These are phyloP conservation scores for Coemansia sp. DNA, from an alignment of 192 early-diverging fungal genomes.

Conservation along the genomic window DNA sequence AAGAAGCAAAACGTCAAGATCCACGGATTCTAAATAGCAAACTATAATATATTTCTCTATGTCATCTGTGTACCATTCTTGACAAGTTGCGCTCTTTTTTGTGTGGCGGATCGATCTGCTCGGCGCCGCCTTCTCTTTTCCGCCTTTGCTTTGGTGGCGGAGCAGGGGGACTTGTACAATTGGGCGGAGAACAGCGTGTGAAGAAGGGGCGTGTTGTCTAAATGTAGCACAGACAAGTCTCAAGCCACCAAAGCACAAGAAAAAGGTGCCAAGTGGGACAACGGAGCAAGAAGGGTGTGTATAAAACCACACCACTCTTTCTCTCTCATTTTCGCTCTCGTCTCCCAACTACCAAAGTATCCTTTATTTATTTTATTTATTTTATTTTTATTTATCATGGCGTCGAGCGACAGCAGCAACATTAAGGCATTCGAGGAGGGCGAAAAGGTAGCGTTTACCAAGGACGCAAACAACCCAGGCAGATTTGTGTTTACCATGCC, in stretches of 20 bases:
- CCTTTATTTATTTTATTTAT: not conserved
- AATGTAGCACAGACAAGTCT: no score
- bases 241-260: no score
- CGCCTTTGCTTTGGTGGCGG: no score
- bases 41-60: not conserved
- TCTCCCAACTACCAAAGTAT: conserved; percentile 67
- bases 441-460: conserved; percentile 23
- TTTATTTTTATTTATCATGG: conserved; percentile 7
- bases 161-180: no score
- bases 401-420: conserved; percentile 22
- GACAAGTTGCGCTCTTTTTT: not conserved
- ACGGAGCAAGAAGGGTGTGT: no score
- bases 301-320: no score
- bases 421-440: conserved; percentile 33
- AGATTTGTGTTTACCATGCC: conserved; percentile 54
- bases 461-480: conserved; percentile 49
- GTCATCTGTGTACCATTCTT: not conserved
- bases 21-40: conserved; percentile 86
- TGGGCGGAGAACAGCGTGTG: no score
- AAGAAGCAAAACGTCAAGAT: conserved; percentile 89
- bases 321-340: conserved; percentile 61
- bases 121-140: no score
- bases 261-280: no score
- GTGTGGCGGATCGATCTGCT: not conserved
- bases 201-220: no score